Conservation (phyloP, 2,329 filamentous ascomycete species). For the Thermochaetoides dissita region DNA sequence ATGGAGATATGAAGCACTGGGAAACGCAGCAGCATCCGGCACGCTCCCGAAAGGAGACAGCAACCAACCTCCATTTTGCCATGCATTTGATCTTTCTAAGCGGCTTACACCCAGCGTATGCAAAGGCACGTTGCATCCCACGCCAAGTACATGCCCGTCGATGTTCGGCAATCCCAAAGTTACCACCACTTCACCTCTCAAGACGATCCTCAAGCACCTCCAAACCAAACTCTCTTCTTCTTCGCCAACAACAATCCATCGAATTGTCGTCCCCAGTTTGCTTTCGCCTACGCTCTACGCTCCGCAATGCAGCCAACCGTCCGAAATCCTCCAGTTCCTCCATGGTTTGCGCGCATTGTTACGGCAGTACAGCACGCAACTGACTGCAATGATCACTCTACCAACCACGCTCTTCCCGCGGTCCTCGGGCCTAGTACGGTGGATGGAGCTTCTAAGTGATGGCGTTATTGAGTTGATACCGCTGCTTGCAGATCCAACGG, state of each 20-base stretch:
- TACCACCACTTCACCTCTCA: slow-evolving; percentile 39
- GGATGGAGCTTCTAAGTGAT: slow-evolving; percentile 75
- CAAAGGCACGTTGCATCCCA: slow-evolving; percentile 35
- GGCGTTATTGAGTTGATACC: slow-evolving; percentile 74
- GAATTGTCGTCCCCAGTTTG: slow-evolving; percentile 70
- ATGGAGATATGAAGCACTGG: slow-evolving; percentile 85
- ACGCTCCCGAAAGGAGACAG: slow-evolving; percentile 11
- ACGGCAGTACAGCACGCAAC: slow-evolving; percentile 46
- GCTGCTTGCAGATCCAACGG: slow-evolving; percentile 43
- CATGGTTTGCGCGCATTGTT: slow-evolving; percentile 65
- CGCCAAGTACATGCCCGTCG: slow-evolving; percentile 34
- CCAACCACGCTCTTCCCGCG: slow-evolving; percentile 71
- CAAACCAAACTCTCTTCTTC: slow-evolving; percentile 41
- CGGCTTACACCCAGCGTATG: slow-evolving; percentile 37
- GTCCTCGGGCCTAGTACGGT: slow-evolving; percentile 59
- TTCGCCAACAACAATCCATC: slow-evolving; percentile 52
- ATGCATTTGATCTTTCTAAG: slow-evolving; percentile 59
- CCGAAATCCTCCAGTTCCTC: slow-evolving; percentile 65
- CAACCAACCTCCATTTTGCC: slow-evolving; percentile 42
- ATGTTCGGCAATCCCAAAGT: slow-evolving; percentile 13
- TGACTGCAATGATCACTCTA: slow-evolving; percentile 63
- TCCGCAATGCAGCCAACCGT: slow-evolving; percentile 52
- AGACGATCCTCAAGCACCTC: slow-evolving; percentile 47
- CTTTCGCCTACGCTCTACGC: slow-evolving; percentile 79
- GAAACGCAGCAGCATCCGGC: slow-evolving; percentile 26